Evolutionary conservation across 306 rosid genomes (phyloP), one percentile per base, ranked within the genome.

Genomic region (Vigna reflexopilosa): DNA sequence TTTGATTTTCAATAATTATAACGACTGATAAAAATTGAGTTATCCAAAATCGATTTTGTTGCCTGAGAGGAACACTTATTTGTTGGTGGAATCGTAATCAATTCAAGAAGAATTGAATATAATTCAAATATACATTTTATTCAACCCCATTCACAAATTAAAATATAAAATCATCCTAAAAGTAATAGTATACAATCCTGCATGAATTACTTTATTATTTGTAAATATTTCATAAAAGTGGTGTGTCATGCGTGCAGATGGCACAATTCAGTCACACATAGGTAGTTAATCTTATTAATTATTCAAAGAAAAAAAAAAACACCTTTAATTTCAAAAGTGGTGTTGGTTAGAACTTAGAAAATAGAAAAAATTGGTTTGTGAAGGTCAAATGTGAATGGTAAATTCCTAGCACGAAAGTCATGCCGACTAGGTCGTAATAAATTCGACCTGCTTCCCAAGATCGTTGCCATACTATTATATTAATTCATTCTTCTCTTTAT

Each of bases 341-440:
- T 7, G 13, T 32, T 62, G 22, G 70, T 64, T 36, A 64, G 62
- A n/a, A 51, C 24, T 6, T 52, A 7, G 45, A 62, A 32, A 62
- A 12, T 45, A 45, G 16, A 51, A 51, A n/a, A 1, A 9, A 1
- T 9, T 2, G 0, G 6, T 7, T 3, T 9, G 50, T 38, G 16
- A 17, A 28, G 16, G 70, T 38, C 50, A 67, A 42, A 72, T 54
- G 76, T 72, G 19, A 72, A 54, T 42, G 61, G 34, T 72, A 34
- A 71, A 34, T 34, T 70, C 63, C 48, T 22, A 30, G 14, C 32
- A 70, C 76, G 3, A 52, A 50, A 71, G 75, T 70, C 75, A 49
- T 49, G 22, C 14, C 47, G 47, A 14, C 14, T 45, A 45, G 50
- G 50, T 45, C 50, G 1, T 12, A 26, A 49, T 49, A 70, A 49